Evolutionary conservation across 768 basidiomycete species (phyloP).

Genomic region (Calocera cornea): DNA sequence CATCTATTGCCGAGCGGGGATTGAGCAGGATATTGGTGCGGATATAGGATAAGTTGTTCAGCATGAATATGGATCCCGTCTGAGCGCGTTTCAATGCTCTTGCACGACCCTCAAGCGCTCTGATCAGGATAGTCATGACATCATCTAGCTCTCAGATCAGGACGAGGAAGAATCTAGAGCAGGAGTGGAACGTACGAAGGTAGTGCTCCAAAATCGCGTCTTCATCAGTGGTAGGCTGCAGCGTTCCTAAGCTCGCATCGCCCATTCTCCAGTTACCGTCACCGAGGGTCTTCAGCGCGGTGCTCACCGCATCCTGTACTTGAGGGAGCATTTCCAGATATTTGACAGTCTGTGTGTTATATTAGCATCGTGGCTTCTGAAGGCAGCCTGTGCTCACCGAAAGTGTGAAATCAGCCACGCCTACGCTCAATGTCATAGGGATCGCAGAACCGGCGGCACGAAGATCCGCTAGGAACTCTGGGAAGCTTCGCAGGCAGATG

Average conservation of each 20-base stretch:
- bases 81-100: slow-evolving; percentile 40
- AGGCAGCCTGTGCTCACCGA: slow-evolving; percentile 20
- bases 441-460: neutral
- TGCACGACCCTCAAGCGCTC: slow-evolving; percentile 34
- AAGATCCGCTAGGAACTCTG: slow-evolving; percentile 68
- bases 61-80: slow-evolving; percentile 51
- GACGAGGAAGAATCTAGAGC: neutral
- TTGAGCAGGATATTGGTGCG: slow-evolving; percentile 43
- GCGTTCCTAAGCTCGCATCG: slow-evolving; percentile 36
- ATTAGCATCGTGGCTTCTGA: slow-evolving; percentile 20
- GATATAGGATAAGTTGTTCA: slow-evolving; percentile 68
- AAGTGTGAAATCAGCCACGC: slow-evolving; percentile 42
- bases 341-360: slow-evolving; percentile 45
- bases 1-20: slow-evolving; percentile 35
- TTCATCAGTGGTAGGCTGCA: slow-evolving; percentile 22
- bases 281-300: slow-evolving; percentile 55
- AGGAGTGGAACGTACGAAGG: slow-evolving; percentile 54
- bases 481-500: slow-evolving; percentile 67
- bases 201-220: slow-evolving; percentile 57
- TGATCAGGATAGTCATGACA: slow-evolving; percentile 51
- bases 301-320: slow-evolving; percentile 51
- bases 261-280: slow-evolving; percentile 93
- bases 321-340: slow-evolving; percentile 60
- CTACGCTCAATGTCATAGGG: slow-evolving; percentile 40
- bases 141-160: slow-evolving; percentile 38